Percentiles rank a stretch among this genome's conserved stretches.
Evolutionary conservation across 169 alveolate species (phyloP).

Genomic region (Pseudocohnilembus persalinus): DNA sequence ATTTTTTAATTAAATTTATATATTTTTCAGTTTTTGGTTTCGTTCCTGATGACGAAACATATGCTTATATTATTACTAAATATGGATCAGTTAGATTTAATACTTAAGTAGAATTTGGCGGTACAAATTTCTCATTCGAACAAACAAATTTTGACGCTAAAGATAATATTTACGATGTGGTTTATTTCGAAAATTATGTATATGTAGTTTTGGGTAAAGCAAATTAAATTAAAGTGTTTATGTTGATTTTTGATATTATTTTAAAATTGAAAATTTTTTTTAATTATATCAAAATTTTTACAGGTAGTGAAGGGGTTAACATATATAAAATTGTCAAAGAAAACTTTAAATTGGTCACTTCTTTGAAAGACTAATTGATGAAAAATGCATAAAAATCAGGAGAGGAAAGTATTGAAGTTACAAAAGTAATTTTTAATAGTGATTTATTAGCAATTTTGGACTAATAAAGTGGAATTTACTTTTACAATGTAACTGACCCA

Average conservation of each 20-base stretch:
- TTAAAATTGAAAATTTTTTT: too few species aligned
- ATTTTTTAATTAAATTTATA: too few species aligned
- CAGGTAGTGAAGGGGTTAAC: too few species aligned
- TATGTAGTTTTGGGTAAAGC: not conserved
- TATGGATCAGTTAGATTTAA: not conserved
- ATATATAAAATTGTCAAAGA: too few species aligned
- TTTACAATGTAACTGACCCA: not conserved
- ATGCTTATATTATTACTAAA: not conserved
- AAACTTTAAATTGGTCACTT: too few species aligned
- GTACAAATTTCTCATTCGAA: not conserved
- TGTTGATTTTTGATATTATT: too few species aligned
- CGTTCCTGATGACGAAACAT: not conserved
- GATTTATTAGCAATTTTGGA: not conserved
- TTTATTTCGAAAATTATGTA: not conserved
- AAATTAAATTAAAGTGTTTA: too few species aligned
- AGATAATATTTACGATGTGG: not conserved
- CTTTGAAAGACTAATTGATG: too few species aligned
- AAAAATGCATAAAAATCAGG: too few species aligned
- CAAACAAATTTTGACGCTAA: not conserved
- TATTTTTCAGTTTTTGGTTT: not conserved
- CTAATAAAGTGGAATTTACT: not conserved
- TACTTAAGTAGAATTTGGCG: not conserved
- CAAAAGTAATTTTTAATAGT: not conserved
- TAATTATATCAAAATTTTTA: too few species aligned
- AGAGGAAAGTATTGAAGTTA: too few species aligned